A percentile compares a stretch with the other conserved stretches of the same genome.
Evolutionary conservation across 805 yeast genomes (phyloP).

Genomic region (Kluyveromyces aestuarii): DNA sequence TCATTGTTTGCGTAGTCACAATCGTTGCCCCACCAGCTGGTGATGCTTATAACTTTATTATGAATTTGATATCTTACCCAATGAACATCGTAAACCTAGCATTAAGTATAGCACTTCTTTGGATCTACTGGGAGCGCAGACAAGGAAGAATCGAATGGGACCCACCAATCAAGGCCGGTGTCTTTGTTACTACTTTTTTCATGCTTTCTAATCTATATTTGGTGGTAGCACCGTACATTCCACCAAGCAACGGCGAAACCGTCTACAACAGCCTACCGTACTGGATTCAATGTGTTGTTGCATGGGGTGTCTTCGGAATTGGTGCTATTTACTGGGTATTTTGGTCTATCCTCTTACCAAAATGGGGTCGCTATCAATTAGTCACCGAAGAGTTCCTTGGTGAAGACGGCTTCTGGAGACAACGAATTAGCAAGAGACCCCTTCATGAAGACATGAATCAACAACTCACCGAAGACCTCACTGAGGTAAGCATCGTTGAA

Average conservation of each 20-base stretch:
- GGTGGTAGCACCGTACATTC: slow-evolving; percentile 69
- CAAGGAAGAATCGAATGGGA: slow-evolving; percentile 51
- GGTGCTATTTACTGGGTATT: slow-evolving; percentile 61
- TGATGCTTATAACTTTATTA: slow-evolving; percentile 74
- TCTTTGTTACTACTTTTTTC: slow-evolving; percentile 57
- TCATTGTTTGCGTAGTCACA: slow-evolving; percentile 63
- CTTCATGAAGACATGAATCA: not conserved
- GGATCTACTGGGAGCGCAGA: slow-evolving; percentile 42
- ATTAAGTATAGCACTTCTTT: slow-evolving; percentile 51
- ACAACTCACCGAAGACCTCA: not conserved
- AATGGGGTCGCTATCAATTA: slow-evolving; percentile 42
- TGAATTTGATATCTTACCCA: slow-evolving; percentile 76
- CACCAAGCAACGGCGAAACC: slow-evolving; percentile 56
- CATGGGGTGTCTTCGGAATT: slow-evolving; percentile 62
- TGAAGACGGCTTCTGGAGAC: slow-evolving; percentile 67
- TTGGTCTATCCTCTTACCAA: slow-evolving; percentile 54
- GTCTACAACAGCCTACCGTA: slow-evolving; percentile 68
- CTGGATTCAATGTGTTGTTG: slow-evolving; percentile 74
- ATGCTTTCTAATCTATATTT: slow-evolving; percentile 56
- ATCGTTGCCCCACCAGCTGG: slow-evolving; percentile 80
- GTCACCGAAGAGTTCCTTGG: slow-evolving; percentile 47
- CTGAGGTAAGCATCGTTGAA: too few relatives aligned
- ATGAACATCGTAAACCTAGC: slow-evolving; percentile 63
- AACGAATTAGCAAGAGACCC: slow-evolving; percentile 32
- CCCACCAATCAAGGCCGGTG: slow-evolving; percentile 61